Conservation (phyloP, 176 grass and related monocot species). For the Triticum turgidum region DNA sequence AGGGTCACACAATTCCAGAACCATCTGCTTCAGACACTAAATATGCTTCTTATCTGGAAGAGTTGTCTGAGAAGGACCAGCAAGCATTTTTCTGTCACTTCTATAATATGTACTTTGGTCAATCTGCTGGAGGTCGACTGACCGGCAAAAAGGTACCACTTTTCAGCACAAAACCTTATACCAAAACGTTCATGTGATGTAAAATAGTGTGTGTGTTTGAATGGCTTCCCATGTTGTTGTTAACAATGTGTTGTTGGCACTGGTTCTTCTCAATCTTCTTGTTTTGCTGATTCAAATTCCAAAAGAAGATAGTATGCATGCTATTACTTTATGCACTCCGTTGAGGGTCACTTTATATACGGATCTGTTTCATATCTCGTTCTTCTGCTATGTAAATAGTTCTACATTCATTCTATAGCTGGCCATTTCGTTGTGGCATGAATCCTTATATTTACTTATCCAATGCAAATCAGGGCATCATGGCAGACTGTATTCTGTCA, state of each 20-base stretch:
- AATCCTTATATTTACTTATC: neutral
- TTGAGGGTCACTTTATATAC: neutral
- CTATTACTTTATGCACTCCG: neutral
- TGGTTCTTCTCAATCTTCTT: neutral
- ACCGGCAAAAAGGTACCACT: constrained; percentile 80
- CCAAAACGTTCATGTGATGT: neutral
- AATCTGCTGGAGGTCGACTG: constrained; percentile 87
- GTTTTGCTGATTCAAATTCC: neutral
- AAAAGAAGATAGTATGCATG: neutral
- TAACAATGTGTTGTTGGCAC: neutral
- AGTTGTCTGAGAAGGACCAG: constrained; percentile 73
- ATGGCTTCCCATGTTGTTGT: neutral
- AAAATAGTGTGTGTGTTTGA: neutral
- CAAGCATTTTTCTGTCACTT: constrained; percentile 97
- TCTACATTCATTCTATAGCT: neutral
- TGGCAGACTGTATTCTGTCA: neutral
- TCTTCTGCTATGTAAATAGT: neutral
- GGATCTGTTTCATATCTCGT: neutral
- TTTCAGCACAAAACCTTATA: neutral
- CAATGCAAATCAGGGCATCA: neutral
- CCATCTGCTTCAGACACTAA: constrained; percentile 59
- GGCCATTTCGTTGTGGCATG: neutral
- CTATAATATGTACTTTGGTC: constrained; percentile 94
- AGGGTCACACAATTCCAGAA: constrained; percentile 80
- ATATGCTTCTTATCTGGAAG: constrained; percentile 71